Base-by-base conservation (phyloP, 2,329 filamentous ascomycete genomes). In the Fusarium oligoseptatum region DNA sequence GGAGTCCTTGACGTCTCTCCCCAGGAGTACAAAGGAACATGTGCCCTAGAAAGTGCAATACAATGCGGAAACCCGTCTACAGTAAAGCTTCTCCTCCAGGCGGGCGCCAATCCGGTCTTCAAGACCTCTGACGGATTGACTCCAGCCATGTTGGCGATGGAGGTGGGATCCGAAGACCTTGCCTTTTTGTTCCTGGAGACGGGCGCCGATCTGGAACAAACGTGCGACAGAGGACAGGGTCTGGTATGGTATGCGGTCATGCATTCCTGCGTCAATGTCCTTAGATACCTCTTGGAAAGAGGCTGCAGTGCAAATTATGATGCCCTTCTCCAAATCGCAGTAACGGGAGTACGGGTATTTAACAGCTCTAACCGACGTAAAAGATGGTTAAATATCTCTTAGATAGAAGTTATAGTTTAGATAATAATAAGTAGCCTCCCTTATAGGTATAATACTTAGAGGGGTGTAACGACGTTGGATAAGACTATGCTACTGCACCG, bases 241-340 rank as follows among this genome's bases (percentile, higher is more conserved):
- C 8, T 73, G 1, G 12, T 73, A 0, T 64, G 67, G 52, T 73
- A 73, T n/a, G 70, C 43, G 3, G 52, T 39, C 1, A 29, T 36
- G 1, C 12, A 61, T 9, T 32, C 36, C 9, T 66, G 57, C 22
- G 24, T 34, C 2, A 50, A n/a, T 2, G 52, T 66, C 3, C 20
- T 52, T 1, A 27, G 22, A 4, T 66, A 36, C 9, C 14, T 73
- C 0, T 15, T 73, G 12, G 22, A 22, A 0, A 61, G 14, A 3
- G 60, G 66, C 1, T 43, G 70, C 0, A 20, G 36, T 6, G 48
- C 52, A 3, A 22, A 64, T 0, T 45, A 8, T 4, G 41, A 39
- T 17, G 6, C n/a, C 6, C n/a, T n/a, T 41, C n/a, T 41, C 2
- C 17, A 11, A 41, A 11, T 29, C 29, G 29, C 29, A 29, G 29